Percentiles rank a stretch among this genome's conserved stretches.
Evolutionary conservation across 768 basidiomycete genomes (phyloP).

Genomic region (Termitomyces sp.): DNA sequence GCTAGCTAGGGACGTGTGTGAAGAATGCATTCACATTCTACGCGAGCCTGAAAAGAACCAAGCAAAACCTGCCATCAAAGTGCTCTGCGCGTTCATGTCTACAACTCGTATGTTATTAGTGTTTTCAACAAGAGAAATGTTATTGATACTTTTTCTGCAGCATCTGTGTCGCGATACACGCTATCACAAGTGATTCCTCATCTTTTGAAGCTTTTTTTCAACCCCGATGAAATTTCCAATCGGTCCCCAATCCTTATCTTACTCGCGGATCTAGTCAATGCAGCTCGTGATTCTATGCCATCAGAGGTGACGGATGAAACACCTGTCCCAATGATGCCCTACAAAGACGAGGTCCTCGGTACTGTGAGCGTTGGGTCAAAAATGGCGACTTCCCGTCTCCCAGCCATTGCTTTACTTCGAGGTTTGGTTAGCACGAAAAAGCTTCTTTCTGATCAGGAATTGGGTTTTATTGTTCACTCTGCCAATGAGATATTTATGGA

Average conservation of each 20-base stretch:
- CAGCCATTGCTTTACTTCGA: conserved; percentile 62
- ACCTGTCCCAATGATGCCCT: conserved; percentile 39
- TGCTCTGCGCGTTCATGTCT: conserved; percentile 71
- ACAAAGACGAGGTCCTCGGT: conserved; percentile 75
- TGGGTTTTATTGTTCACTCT: conserved; percentile 73
- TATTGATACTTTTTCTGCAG: conserved; percentile 28
- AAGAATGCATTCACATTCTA: conserved; percentile 75
- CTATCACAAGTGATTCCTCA: conserved; percentile 67
- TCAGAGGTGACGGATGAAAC: conserved; percentile 14
- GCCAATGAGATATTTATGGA: conserved; percentile 62
- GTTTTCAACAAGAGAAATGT: neutral
- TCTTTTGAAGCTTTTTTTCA: conserved; percentile 69
- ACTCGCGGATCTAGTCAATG: conserved; percentile 58
- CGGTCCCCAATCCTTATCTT: conserved; percentile 62
- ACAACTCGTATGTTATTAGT: conserved; percentile 61
- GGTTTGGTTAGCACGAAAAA: conserved; percentile 57
- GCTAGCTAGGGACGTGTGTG: conserved; percentile 68
- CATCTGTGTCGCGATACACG: conserved; percentile 61
- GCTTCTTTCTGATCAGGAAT: conserved; percentile 66
- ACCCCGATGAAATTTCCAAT: conserved; percentile 61
- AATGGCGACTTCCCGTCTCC: conserved; percentile 39
- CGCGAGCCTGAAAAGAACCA: conserved; percentile 92
- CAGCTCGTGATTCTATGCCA: conserved; percentile 38
- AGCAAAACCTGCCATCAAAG: conserved; percentile 81
- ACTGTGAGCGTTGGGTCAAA: conserved; percentile 55